These are phyloP conservation scores for Parasarocladium wereldwijsianum DNA, from an alignment of 2,329 filamentous ascomycete genomes.

Conservation along the genomic window DNA sequence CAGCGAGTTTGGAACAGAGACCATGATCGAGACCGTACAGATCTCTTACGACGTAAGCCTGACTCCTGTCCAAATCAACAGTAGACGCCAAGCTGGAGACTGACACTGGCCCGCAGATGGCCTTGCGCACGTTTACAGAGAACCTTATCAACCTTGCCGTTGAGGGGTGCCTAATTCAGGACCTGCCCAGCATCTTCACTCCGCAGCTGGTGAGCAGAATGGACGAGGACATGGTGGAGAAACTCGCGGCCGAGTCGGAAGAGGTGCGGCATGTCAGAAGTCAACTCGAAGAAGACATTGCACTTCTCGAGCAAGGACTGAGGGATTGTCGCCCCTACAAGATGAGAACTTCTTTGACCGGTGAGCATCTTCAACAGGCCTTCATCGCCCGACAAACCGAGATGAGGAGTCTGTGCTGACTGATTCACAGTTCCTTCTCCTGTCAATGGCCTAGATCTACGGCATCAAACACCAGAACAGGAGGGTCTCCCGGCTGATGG, in stretches of 20 bases:
- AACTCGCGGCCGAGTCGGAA: constrained; percentile 18
- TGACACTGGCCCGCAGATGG: constrained; percentile 17
- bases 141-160: constrained; percentile 32
- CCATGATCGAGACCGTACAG: constrained; percentile 27
- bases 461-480: background rate
- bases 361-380: background rate
- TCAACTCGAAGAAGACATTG: constrained; percentile 4
- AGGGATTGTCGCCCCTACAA: constrained; percentile 9
- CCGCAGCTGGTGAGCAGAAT: constrained; percentile 19
- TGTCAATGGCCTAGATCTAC: background rate
- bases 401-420: background rate
- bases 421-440: background rate
- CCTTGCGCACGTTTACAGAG: constrained; percentile 28
- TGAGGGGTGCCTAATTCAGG: constrained; percentile 30
- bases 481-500: background rate
- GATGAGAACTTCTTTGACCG: background rate
- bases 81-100: background rate
- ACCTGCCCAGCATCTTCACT: constrained; percentile 25
- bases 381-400: background rate
- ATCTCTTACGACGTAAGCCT: constrained; percentile 25
- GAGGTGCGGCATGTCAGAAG: constrained; percentile 7
- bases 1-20: constrained; percentile 19
- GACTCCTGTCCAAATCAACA: rapidly evolving
- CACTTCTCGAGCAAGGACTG: constrained; percentile 9
- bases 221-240: constrained; percentile 13